Evolutionary conservation across 352 stramenopile genomes (phyloP).

Genomic region (Phytophthora cryptogea): DNA sequence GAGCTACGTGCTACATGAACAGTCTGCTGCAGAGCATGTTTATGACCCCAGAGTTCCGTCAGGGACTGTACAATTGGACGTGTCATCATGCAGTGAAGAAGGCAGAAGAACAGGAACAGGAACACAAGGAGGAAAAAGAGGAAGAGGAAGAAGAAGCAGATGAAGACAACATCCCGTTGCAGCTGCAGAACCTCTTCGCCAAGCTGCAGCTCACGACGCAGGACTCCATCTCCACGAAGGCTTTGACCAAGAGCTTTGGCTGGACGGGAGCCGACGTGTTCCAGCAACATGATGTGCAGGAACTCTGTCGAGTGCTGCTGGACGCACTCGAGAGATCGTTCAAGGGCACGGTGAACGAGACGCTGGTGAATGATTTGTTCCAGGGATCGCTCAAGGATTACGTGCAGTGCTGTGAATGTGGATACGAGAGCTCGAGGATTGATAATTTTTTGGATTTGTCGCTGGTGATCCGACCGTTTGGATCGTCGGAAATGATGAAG

Average conservation of each 20-base stretch:
- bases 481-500: conserved; percentile 83
- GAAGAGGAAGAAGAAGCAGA: conserved; percentile 55
- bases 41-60: conserved; percentile 89
- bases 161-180: conserved; percentile 85
- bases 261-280: conserved; percentile 90
- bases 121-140: conserved; percentile 9
- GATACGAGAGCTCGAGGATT: conserved; percentile 84
- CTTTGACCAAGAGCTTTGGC: conserved; percentile 91
- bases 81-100: conserved; percentile 18
- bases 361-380: conserved; percentile 88
- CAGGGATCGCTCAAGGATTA: conserved; percentile 90
- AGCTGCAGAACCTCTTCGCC: conserved; percentile 93
- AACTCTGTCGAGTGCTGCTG: conserved; percentile 91
- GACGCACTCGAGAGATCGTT: conserved; percentile 91
- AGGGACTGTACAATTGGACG: conserved; percentile 78
- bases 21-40: conserved; percentile 92
- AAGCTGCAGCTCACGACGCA: conserved; percentile 85
- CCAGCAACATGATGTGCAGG: conserved; percentile 92
- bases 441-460: conserved; percentile 92
- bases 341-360: conserved; percentile 86
- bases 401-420: conserved; percentile 83
- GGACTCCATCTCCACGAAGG: conserved; percentile 77
- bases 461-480: conserved; percentile 89
- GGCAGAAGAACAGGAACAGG: conserved; percentile 13
- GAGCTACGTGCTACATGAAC: conserved; percentile 95